phyloP scores from a whole-genome alignment of 2,329 filamentous ascomycete species.

The Lasiodiplodia theobromae region DNA sequence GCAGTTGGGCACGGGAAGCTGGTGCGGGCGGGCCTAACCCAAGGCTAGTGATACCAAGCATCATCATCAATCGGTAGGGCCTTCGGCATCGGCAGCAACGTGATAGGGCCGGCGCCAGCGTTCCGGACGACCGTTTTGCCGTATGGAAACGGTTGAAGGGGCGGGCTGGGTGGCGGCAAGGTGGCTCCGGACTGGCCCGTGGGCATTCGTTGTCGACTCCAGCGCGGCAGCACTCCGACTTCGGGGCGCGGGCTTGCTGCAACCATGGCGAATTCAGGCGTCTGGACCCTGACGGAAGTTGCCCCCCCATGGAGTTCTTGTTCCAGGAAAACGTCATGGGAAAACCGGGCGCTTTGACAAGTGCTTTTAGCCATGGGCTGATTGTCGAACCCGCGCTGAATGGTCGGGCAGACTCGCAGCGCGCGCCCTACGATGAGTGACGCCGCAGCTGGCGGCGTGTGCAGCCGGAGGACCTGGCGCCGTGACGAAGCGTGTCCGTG shows the following conservation, averaged over 20 bases:
- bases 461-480: slow-evolving; percentile 18
- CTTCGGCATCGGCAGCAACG: slow-evolving; percentile 9
- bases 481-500: slow-evolving; percentile 12
- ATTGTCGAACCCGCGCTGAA: slow-evolving; percentile 13
- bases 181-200: slow-evolving; percentile 3
- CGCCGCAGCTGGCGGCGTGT: neutral
- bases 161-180: slow-evolving; percentile 10
- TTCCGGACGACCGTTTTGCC: slow-evolving; percentile 14
- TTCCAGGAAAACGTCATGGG: neutral
- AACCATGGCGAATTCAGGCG: neutral
- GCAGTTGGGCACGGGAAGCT: slow-evolving; percentile 15
- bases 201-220: neutral
- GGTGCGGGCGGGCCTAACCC: neutral
- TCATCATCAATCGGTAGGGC: slow-evolving; percentile 13
- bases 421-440: slow-evolving; percentile 6
- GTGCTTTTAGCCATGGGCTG: slow-evolving; percentile 7
- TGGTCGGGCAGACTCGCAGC: slow-evolving; percentile 12
- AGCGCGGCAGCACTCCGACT: slow-evolving; percentile 6
- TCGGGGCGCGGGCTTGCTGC: slow-evolving; percentile 12
- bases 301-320: neutral
- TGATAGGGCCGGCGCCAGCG: slow-evolving; percentile 5
- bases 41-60: slow-evolving; percentile 6
- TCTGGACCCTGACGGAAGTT: slow-evolving; percentile 1
- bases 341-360: slow-evolving; percentile 6
- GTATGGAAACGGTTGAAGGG: slow-evolving; percentile 5